Evolutionary conservation across 2,329 filamentous ascomycete species (phyloP), one percentile per base, ranked within the genome.

Genomic region (Neurospora crassa): DNA sequence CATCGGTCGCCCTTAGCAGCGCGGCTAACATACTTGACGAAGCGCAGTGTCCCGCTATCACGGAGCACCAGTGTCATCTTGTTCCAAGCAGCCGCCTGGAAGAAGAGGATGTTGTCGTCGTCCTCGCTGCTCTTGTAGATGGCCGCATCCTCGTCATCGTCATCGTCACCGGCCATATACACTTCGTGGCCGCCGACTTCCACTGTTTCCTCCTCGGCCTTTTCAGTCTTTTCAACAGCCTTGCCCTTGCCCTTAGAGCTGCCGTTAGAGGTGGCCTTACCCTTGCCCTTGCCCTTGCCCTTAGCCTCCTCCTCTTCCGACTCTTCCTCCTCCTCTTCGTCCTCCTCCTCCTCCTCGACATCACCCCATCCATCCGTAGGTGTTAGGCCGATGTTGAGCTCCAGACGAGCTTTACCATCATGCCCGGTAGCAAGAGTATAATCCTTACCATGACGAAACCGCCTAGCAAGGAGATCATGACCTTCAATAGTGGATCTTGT

Each of bases 351-450:
- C 0, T 87, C 86, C 0, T 86, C 88, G 3, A 91, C 89, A 72
- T 90, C 91, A 70, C 92, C 94, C 93, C 96, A 98, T 5, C 94
- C 95, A 4, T 84, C 81, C 0, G 90, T 94, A 0, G 96, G 94
- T 4, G 96, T 98, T 73, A 98, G 86, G 63, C 92, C 91, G 2
- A 99, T 85, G 71, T 93, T 96, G 69, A 97, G 87, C 80, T 99
- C 96, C 3, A 99, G 83, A 67, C 93, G 90, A 14, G 93, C 88
- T 76, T 93, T 87, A 70, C 89, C 89, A 43, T 89, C 91, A 78
- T 97, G 93, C 29, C 92, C 90, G 24, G 92, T 97, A 1, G 96
- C 96, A 24, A 99, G 88, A 2, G 95, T 97, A 79, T 99, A 99
- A 81, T 99, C 96, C 73, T 90, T 82, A 6, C 96, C 93, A 68